These are phyloP conservation scores for Pseudognaphalium luteoalbum DNA, from an alignment of 129 eudicot genomes.

Conservation along the genomic window DNA sequence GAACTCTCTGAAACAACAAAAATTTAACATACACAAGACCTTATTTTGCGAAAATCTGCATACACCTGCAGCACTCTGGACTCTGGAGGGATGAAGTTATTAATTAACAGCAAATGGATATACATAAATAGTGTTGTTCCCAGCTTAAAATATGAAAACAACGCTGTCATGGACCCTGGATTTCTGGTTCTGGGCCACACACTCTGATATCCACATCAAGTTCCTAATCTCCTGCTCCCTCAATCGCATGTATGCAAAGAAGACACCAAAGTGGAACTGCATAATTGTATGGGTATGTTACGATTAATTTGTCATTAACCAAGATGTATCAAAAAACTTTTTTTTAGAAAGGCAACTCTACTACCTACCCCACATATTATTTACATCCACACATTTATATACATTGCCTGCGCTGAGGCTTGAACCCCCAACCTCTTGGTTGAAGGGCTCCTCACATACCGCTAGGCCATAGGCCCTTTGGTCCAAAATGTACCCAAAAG, in stretches of 20 bases:
- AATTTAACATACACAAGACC: slow-evolving; percentile 24
- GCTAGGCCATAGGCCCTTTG: no score
- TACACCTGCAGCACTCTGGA: slow-evolving; percentile 11
- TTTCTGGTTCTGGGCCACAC: slow-evolving; percentile 98
- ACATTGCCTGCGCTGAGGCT: no score
- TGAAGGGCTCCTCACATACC: no score
- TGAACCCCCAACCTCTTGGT: no score
- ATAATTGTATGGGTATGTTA: not conserved
- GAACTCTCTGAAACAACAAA: slow-evolving; percentile 16
- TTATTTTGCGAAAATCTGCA: slow-evolving; percentile 30
- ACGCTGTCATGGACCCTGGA: slow-evolving; percentile 95
- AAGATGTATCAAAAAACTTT: no score
- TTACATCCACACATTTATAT: no score
- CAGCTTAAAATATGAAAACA: slow-evolving; percentile 63
- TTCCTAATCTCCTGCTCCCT: slow-evolving; percentile 96
- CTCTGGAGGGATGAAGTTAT: not conserved
- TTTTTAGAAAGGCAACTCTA: no score
- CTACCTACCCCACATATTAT: no score
- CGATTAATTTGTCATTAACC: not conserved
- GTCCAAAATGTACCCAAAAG: not conserved
- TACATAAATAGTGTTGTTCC: slow-evolving; percentile 19
- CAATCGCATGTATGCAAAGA: slow-evolving; percentile 89
- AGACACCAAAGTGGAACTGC: slow-evolving; percentile 95
- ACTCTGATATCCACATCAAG: slow-evolving; percentile 99
- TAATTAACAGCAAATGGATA: slow-evolving; percentile 28